Evolutionary conservation across 73 alveolate species (phyloP).

Genomic region (Blepharisma stoltei): DNA sequence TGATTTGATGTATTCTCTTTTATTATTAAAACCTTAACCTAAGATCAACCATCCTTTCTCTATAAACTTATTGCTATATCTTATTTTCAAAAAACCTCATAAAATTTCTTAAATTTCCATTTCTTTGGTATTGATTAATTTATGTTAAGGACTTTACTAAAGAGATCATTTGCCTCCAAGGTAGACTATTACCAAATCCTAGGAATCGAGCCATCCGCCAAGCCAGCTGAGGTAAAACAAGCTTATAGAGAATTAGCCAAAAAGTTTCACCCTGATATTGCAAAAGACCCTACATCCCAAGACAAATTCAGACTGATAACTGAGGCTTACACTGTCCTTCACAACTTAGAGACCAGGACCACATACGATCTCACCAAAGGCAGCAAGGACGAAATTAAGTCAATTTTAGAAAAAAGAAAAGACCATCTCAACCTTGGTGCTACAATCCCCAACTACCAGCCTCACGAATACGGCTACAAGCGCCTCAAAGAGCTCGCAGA

Average conservation of each 20-base stretch:
- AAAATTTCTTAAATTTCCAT: no score
- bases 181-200: slow-evolving; percentile 50
- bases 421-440: slow-evolving; percentile 14
- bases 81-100: no score
- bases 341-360: slow-evolving; percentile 23
- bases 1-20: no score
- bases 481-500: slow-evolving; percentile 29
- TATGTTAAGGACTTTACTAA: background rate
- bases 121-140: no score
- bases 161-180: background rate
- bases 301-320: slow-evolving; percentile 48
- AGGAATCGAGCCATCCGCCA: slow-evolving; percentile 42
- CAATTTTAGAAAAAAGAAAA: slow-evolving; percentile 7
- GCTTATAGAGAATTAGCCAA: slow-evolving; percentile 57
- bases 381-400: slow-evolving; percentile 19
- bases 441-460: background rate
- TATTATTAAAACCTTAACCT: no score
- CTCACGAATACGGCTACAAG: slow-evolving; percentile 19
- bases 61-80: no score
- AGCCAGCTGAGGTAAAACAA: slow-evolving; percentile 38
- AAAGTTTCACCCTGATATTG: slow-evolving; percentile 69
- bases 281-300: slow-evolving; percentile 42
- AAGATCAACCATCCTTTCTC: no score
- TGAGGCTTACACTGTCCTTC: slow-evolving; percentile 55
- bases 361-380: slow-evolving; percentile 22